phyloP scores from a whole-genome alignment of 805 yeast species.

The Saturnispora saitoi region DNA sequence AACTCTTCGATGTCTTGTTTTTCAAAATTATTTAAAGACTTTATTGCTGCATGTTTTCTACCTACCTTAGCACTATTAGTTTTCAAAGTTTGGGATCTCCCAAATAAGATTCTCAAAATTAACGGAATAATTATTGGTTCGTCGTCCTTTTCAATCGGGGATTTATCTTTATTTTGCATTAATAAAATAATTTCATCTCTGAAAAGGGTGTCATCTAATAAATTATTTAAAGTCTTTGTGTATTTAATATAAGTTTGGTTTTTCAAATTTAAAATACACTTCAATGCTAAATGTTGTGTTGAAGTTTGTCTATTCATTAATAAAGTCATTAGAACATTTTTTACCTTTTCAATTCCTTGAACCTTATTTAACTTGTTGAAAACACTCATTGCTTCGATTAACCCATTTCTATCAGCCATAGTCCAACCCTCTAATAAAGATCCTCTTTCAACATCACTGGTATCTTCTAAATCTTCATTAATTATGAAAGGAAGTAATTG shows the following conservation, averaged over 20 bases:
- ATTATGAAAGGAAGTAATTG: constrained; percentile 52
- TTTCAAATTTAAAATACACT: constrained; percentile 59
- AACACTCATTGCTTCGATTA: constrained; percentile 54
- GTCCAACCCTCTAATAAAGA: constrained; percentile 22
- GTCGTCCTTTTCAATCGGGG: constrained; percentile 54
- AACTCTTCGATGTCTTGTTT: constrained; percentile 49
- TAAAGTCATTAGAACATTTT: constrained; percentile 42
- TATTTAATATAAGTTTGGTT: constrained; percentile 54
- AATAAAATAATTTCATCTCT: constrained; percentile 75
- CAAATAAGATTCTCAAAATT: constrained; percentile 71
- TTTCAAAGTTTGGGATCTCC: constrained; percentile 67
- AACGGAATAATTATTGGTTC: constrained; percentile 55
- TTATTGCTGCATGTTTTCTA: constrained; percentile 61
- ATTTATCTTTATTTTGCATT: constrained; percentile 42
- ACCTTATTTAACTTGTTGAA: constrained; percentile 58
- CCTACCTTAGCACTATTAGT: constrained; percentile 65
- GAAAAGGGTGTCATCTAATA: constrained; percentile 76
- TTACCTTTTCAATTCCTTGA: constrained; percentile 44
- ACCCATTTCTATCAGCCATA: constrained; percentile 41
- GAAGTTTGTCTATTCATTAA: constrained; percentile 53
- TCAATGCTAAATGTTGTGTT: constrained; percentile 66
- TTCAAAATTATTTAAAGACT: constrained; percentile 49
- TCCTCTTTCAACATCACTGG: constrained; percentile 23
- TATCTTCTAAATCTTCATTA: constrained; percentile 29
- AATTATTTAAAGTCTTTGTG: constrained; percentile 58